phyloP scores from a whole-genome alignment of 306 rosid species.

The Sphenostylis stenocarpa region DNA sequence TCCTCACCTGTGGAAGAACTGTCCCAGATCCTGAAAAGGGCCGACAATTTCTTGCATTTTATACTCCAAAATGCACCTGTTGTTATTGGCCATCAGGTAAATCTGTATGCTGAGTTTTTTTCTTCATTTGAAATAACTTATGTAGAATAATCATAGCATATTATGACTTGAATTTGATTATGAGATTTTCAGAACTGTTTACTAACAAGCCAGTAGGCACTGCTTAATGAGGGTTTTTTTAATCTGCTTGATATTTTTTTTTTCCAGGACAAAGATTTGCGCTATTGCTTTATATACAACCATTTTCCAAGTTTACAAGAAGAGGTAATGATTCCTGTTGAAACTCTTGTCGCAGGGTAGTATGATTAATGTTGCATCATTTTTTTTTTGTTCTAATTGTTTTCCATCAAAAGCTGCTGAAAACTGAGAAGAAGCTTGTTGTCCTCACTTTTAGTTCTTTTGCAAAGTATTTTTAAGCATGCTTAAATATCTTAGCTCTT shows the following conservation, averaged over 20 bases:
- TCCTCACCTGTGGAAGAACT: slow-evolving; percentile 85
- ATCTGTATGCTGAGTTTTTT: slow-evolving; percentile 8
- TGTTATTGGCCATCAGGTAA: slow-evolving; percentile 93
- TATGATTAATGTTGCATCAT: background rate
- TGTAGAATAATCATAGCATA: background rate
- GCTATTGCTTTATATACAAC: slow-evolving; percentile 86
- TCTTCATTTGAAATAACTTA: background rate
- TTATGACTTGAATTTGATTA: background rate
- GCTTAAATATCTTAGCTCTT: slow-evolving; percentile 4
- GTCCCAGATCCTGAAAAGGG: slow-evolving; percentile 82
- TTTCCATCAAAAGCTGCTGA: background rate
- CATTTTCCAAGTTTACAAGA: slow-evolving; percentile 88
- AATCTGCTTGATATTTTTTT: background rate
- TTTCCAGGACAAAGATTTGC: slow-evolving; percentile 76
- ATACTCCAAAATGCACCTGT: slow-evolving; percentile 91
- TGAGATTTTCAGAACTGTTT: background rate
- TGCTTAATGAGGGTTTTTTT: background rate
- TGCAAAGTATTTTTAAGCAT: slow-evolving; percentile 6
- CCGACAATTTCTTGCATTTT: slow-evolving; percentile 87
- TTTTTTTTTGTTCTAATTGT: background rate
- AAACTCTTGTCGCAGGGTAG: slow-evolving; percentile 34
- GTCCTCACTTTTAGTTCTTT: background rate
- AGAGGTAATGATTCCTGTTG: slow-evolving; percentile 56
- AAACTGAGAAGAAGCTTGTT: background rate
- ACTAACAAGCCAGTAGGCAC: background rate